Base-by-base conservation (phyloP, 306 rosid genomes). In the Vicia faba region DNA sequence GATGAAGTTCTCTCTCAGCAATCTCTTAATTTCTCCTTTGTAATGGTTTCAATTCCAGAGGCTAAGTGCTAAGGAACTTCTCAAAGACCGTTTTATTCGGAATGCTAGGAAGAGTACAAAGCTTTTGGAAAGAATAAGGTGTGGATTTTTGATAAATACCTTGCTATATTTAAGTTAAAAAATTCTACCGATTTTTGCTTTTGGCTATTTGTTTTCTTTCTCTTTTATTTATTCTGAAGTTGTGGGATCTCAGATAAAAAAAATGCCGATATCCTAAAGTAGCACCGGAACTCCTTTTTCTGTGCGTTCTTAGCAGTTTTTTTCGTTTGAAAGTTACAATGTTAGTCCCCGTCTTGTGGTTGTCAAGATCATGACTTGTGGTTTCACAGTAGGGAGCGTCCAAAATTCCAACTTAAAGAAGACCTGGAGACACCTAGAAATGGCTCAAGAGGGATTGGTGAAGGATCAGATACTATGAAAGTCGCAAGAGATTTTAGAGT, bases 101-200 rank as follows among this genome's bases (percentile, higher is more conserved):
- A 91, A 81, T 79, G 92, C 88, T 35, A 91, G 89, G 91, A 91
- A 80, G 92, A 85, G 89, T 72, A 86, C 89, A 31, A 85, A 89
- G 79, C 97, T 95, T 75, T 63, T 71, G 66, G 99, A 95, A 84
- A 91, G 99, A 91, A 88, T 95, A 81, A 88, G 99, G 99, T 90
- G 71, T 29, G 36, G 66, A 28, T 38, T 65, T 53, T 61, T 69
- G 69, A 75, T 64, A 43, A 63, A 63, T 19, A 54, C 56, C 71
- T 50, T 13, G 50, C 36, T 74, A 61, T 61, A 29, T 41, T 78
- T 70, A 56, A 64, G 77, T 56, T 70, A 73, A 43, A 20, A 54
- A 66, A 23, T 43, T 66, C 40, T 74, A 61, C 55, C 29, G 46
- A 10, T 23, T 48, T 74, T 74, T 25, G 39, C 66, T 60, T 70